phyloP scores from a whole-genome alignment of 1,284 basidiomycete species.

The Rhodotorula sp. region DNA sequence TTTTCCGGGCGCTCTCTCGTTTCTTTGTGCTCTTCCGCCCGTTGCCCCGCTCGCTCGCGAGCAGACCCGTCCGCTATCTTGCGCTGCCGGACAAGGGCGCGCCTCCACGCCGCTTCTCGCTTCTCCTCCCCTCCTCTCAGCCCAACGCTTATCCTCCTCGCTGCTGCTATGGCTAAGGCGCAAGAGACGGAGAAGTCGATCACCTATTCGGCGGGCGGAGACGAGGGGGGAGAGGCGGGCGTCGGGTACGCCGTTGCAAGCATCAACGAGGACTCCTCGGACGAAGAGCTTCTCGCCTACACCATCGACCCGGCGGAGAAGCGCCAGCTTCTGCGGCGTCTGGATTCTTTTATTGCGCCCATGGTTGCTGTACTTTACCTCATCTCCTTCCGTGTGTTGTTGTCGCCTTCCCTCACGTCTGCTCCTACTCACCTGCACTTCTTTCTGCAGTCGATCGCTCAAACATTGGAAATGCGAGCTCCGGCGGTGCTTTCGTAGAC shows the following conservation, averaged over 20 bases:
- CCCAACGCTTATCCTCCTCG: no score
- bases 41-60: not conserved
- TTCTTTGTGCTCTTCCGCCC: not conserved
- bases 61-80: not conserved
- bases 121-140: not conserved
- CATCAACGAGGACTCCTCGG: slow-evolving; percentile 13
- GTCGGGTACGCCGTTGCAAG: slow-evolving; percentile 3
- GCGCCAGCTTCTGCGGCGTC: slow-evolving; percentile 7
- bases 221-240: not conserved
- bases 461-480: slow-evolving; percentile 20
- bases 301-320: slow-evolving; percentile 13
- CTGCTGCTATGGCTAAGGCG: not conserved
- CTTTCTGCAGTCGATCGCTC: slow-evolving; percentile 20
- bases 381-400: not conserved
- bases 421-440: not conserved
- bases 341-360: slow-evolving; percentile 21
- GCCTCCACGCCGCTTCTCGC: no score
- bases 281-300: slow-evolving; percentile 21
- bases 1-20: not conserved
- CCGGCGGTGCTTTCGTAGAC: slow-evolving; percentile 20
- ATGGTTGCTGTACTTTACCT: slow-evolving; percentile 15
- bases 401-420: not conserved
- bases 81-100: not conserved
- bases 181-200: not conserved
- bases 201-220: not conserved